These are phyloP conservation scores for Phoma sp. DNA, from an alignment of 2,329 filamentous ascomycete species.

Conservation along the genomic window DNA sequence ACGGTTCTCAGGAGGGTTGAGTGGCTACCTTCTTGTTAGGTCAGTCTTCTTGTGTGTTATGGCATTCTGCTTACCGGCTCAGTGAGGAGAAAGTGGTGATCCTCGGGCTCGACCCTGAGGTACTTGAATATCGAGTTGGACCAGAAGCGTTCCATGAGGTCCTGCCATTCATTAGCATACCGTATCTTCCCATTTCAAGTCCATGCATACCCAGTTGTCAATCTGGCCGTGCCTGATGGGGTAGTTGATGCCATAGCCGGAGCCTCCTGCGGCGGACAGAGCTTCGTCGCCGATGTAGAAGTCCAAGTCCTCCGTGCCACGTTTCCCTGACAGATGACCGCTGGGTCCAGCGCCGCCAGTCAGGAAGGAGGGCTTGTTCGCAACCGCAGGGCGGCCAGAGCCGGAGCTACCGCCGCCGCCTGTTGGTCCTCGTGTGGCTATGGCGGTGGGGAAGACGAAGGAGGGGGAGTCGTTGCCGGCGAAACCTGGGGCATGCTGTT, in stretches of 20 bases:
- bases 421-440: conserved; percentile 85
- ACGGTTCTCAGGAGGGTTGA: conserved; percentile 98
- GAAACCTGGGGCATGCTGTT: conserved; percentile 71
- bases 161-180: conserved; percentile 60
- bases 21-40: conserved; percentile 67
- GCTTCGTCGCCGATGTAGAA: conserved; percentile 99
- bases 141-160: conserved; percentile 99
- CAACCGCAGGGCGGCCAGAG: conserved; percentile 87
- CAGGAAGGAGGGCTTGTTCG: conserved; percentile 93
- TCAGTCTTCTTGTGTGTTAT: neutral
- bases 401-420: conserved; percentile 77
- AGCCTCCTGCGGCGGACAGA: conserved; percentile 80
- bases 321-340: conserved; percentile 86
- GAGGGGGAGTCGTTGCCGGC: conserved; percentile 99
- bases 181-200: neutral
- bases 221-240: conserved; percentile 98
- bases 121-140: conserved; percentile 99
- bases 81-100: conserved; percentile 97
- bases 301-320: conserved; percentile 96
- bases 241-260: conserved; percentile 95
- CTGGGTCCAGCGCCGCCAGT: conserved; percentile 85
- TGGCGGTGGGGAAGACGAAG: conserved; percentile 98
- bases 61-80: conserved; percentile 74
- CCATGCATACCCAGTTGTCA: conserved; percentile 85
- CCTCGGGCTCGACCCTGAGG: conserved; percentile 94